Conservation (phyloP, 495 filamentous ascomycete species). For the Jackrogersella minutella region DNA sequence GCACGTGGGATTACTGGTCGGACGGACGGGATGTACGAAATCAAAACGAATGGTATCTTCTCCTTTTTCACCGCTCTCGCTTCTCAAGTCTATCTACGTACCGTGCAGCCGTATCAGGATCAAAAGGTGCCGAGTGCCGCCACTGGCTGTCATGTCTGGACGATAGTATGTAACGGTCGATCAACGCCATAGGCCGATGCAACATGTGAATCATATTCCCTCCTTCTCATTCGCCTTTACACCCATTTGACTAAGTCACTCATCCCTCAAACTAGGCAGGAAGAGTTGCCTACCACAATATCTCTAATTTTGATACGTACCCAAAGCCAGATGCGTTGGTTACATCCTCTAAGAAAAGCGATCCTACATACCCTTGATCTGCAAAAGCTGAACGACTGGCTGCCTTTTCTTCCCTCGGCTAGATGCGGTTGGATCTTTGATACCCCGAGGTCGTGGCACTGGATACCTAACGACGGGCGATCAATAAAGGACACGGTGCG, state of each 20-base stretch:
- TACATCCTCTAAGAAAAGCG: constrained; percentile 9
- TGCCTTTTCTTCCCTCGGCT: constrained; percentile 14
- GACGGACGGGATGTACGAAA: constrained; percentile 18
- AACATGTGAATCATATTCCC: constrained; percentile 12
- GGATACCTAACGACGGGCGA: constrained; percentile 1
- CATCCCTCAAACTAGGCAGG: not conserved
- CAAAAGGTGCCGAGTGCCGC: constrained; percentile 20
- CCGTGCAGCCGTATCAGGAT: constrained; percentile 1
- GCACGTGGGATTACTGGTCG: constrained; percentile 33
- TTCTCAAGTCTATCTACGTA: not conserved
- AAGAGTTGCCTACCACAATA: constrained; percentile 10
- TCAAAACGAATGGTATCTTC: constrained; percentile 8
- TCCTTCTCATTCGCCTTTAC: not conserved
- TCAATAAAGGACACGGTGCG: constrained; percentile 8
- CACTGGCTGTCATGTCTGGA: not conserved
- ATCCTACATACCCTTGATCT: constrained; percentile 11
- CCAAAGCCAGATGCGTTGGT: constrained; percentile 6
- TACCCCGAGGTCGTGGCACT: constrained; percentile 20
- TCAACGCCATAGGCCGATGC: constrained; percentile 14
- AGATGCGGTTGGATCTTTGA: constrained; percentile 31
- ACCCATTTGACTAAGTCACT: constrained; percentile 15
- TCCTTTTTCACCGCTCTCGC: constrained; percentile 9
- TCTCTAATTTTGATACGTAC: constrained; percentile 13
- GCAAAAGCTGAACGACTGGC: constrained; percentile 6
- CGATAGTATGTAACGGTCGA: constrained; percentile 15